Evolutionary conservation across 2,329 filamentous ascomycete species (phyloP).

Genomic region (Elsinoe batatas): DNA sequence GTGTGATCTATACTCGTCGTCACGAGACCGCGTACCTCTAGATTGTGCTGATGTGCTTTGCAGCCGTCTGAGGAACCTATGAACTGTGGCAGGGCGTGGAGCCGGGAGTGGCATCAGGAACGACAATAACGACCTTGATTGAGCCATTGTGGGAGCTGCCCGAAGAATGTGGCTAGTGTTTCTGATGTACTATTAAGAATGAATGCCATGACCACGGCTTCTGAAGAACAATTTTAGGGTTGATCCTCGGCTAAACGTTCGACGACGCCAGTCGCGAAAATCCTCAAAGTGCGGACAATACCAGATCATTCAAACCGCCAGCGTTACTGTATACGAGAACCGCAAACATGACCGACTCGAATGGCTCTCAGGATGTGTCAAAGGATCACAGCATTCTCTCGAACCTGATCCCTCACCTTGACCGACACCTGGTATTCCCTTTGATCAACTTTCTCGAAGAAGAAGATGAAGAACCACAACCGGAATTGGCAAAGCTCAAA

Average conservation of each 20-base stretch:
- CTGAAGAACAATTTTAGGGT: background rate
- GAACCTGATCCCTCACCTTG: slow-evolving; percentile 82
- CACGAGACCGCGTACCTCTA: background rate
- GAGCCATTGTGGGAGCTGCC: slow-evolving; percentile 10
- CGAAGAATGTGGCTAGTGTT: background rate
- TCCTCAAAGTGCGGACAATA: slow-evolving; percentile 11
- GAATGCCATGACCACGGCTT: background rate
- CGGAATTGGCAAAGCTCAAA: slow-evolving; percentile 69
- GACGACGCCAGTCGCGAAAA: slow-evolving; percentile 10
- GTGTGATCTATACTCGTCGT: background rate
- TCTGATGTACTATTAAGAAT: background rate
- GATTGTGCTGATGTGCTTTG: background rate
- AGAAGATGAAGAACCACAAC: slow-evolving; percentile 65
- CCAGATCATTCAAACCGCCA: slow-evolving; percentile 10
- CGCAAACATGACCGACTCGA: slow-evolving; percentile 31
- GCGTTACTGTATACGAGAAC: slow-evolving; percentile 13
- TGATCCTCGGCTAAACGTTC: slow-evolving; percentile 5
- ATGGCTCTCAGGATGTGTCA: slow-evolving; percentile 44
- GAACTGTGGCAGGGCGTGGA: slow-evolving; percentile 28
- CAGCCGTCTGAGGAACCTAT: slow-evolving; percentile 23
- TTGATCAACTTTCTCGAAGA: slow-evolving; percentile 84
- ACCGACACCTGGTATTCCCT: slow-evolving; percentile 93
- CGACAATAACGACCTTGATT: slow-evolving; percentile 24
- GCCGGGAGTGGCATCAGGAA: slow-evolving; percentile 33
- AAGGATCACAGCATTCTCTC: slow-evolving; percentile 73